These are phyloP conservation scores for Aspergillus sergii DNA, from an alignment of 2,329 filamentous ascomycete genomes.

Conservation along the genomic window DNA sequence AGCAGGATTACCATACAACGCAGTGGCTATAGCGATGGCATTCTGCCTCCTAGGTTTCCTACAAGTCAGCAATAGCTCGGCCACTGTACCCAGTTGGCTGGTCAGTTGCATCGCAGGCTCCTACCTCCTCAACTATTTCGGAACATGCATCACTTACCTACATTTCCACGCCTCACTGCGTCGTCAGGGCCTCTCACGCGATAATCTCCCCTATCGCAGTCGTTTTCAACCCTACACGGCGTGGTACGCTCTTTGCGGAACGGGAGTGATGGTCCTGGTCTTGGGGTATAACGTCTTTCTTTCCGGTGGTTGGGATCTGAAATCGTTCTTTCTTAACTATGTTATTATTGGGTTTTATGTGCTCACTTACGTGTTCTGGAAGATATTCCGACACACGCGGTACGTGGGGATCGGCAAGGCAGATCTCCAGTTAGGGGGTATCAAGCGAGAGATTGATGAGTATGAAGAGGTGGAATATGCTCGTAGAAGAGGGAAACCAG, in stretches of 20 bases:
- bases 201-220: conserved; percentile 68
- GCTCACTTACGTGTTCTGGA: conserved; percentile 67
- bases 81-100: conserved; percentile 60
- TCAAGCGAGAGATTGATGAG: conserved; percentile 30
- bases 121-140: conserved; percentile 44
- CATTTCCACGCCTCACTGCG: conserved; percentile 69
- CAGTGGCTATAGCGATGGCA: conserved; percentile 63
- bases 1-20: conserved; percentile 69
- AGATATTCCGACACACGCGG: conserved; percentile 64
- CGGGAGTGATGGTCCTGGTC: conserved; percentile 68
- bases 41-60: conserved; percentile 72
- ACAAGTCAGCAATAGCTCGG: conserved; percentile 64
- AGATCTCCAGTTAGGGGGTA: conserved; percentile 49
- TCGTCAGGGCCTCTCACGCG: conserved; percentile 67
- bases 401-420: conserved; percentile 57
- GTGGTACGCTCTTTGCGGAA: conserved; percentile 64
- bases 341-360: conserved; percentile 67
- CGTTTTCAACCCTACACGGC: conserved; percentile 70
- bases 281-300: conserved; percentile 74
- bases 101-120: conserved; percentile 33
- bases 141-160: conserved; percentile 69
- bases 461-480: conserved; percentile 22
- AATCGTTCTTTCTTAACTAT: conserved; percentile 72
- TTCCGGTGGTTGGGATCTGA: conserved; percentile 62
- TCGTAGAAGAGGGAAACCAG: not conserved